Evolutionary conservation across 768 basidiomycete genomes (phyloP).

Genomic region (Nidularia sp.): DNA sequence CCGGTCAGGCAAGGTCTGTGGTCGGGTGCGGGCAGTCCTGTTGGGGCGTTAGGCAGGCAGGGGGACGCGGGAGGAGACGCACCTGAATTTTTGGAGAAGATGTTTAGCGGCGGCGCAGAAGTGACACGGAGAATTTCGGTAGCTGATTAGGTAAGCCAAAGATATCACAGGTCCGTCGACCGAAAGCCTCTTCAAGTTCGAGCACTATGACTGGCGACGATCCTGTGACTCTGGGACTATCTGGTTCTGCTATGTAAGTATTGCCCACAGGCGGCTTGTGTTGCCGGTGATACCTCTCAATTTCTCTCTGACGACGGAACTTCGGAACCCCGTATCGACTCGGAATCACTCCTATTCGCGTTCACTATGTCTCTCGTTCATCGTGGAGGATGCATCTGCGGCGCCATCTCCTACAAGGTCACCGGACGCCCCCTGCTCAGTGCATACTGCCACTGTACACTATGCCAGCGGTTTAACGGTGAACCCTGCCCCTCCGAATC

Average conservation of each 20-base stretch:
- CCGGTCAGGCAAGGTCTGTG: slow-evolving; percentile 18
- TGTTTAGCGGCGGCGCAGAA: slow-evolving; percentile 18
- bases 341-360: not conserved
- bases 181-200: not conserved
- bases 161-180: too few species aligned
- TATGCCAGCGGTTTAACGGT: slow-evolving; percentile 64
- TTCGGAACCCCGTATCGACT: too few species aligned
- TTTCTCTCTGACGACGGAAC: too few species aligned
- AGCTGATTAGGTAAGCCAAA: slow-evolving; percentile 30
- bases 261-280: not conserved
- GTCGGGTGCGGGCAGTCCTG: slow-evolving; percentile 20
- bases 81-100: slow-evolving; percentile 31
- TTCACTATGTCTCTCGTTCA: slow-evolving; percentile 14
- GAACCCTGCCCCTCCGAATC: slow-evolving; percentile 7
- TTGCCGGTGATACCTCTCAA: not conserved
- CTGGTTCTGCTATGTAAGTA: too few species aligned
- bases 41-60: not conserved
- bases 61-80: slow-evolving; percentile 2
- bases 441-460: slow-evolving; percentile 68
- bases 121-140: slow-evolving; percentile 41
- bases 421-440: slow-evolving; percentile 45
- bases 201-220: not conserved
- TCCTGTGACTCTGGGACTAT: too few species aligned
- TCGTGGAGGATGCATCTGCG: slow-evolving; percentile 58
- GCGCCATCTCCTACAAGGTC: slow-evolving; percentile 43